Conservation (phyloP, 495 filamentous ascomycete genomes). For the Aspergillus funiculosus region DNA sequence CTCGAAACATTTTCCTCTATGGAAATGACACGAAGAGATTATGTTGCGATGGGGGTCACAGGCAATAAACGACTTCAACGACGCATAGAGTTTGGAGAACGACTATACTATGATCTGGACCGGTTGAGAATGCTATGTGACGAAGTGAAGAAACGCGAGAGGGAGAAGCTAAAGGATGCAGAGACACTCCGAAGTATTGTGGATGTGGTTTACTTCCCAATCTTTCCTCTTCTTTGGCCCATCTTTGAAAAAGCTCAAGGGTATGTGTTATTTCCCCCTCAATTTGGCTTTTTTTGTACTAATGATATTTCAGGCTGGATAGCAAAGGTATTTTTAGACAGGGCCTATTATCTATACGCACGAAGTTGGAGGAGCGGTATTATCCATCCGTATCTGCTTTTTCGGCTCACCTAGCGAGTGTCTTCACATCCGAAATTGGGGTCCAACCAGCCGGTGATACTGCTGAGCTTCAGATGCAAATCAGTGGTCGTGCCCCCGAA, state of each 20-base stretch:
- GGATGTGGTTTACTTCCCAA: conserved; percentile 85
- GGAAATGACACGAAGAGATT: conserved; percentile 92
- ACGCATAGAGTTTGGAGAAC: conserved; percentile 81
- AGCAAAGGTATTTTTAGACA: conserved; percentile 62
- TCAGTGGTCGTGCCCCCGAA: conserved; percentile 47
- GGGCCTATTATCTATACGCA: conserved; percentile 57
- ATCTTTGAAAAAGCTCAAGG: conserved; percentile 71
- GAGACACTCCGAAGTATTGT: conserved; percentile 69
- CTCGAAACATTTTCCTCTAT: conserved; percentile 86
- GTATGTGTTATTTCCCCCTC: conserved; percentile 44
- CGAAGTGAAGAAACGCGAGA: conserved; percentile 65
- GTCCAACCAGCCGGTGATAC: conserved; percentile 48
- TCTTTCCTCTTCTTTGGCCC: conserved; percentile 68
- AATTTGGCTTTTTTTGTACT: conserved; percentile 21
- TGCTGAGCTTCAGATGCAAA: conserved; percentile 47
- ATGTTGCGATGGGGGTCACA: conserved; percentile 79
- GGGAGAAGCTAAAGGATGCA: conserved; percentile 65
- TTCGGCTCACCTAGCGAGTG: conserved; percentile 61
- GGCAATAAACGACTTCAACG: conserved; percentile 71
- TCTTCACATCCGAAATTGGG: conserved; percentile 64
- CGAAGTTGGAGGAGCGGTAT: conserved; percentile 60
- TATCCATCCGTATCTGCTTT: conserved; percentile 74
- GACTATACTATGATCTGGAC: conserved; percentile 68
- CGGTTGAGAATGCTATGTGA: conserved; percentile 62
- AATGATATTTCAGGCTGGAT: conserved; percentile 57